These are phyloP conservation scores for Davidsoniella neocaledoniae DNA, from an alignment of 2,329 filamentous ascomycete genomes.

Conservation along the genomic window DNA sequence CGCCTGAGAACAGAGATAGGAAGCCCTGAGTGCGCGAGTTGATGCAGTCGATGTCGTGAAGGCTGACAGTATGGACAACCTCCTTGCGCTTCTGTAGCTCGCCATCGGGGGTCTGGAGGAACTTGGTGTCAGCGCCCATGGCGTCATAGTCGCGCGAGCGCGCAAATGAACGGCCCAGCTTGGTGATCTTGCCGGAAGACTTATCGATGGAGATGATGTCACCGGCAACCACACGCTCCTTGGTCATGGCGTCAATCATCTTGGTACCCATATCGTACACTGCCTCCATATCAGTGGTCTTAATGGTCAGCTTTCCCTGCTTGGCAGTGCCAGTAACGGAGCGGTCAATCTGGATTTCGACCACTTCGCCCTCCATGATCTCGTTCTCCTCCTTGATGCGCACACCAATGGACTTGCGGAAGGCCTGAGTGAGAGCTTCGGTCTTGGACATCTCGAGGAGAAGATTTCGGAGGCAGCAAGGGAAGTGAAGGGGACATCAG, in stretches of 20 bases:
- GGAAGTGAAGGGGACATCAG: conserved; percentile 92
- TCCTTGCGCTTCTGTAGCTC: conserved; percentile 96
- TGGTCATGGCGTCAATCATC: conserved; percentile 99
- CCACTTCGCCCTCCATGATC: conserved; percentile 97
- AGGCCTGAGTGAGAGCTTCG: conserved; percentile 94
- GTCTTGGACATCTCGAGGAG: conserved; percentile 99
- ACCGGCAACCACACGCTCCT: conserved; percentile 96
- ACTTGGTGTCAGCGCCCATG: conserved; percentile 97
- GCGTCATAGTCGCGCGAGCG: conserved; percentile 95
- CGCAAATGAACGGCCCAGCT: conserved; percentile 86
- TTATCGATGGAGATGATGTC: conserved; percentile 99
- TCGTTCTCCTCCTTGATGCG: conserved; percentile 98
- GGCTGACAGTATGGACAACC: conserved; percentile 86
- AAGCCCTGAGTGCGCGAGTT: conserved; percentile 98
- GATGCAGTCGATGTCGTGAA: conserved; percentile 98
- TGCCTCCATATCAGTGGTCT: conserved; percentile 99
- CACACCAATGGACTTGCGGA: conserved; percentile 94
- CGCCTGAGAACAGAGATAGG: conserved; percentile 88
- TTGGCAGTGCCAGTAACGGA: conserved; percentile 94
- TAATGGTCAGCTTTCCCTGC: conserved; percentile 97
- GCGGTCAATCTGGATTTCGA: conserved; percentile 95
- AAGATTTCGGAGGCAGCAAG: conserved; percentile 95
- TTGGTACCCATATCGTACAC: conserved; percentile 99
- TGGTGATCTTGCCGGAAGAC: conserved; percentile 93
- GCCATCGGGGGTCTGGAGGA: conserved; percentile 91